A percentile compares a stretch with the other conserved stretches of the same genome.
Evolutionary conservation across 2,329 filamentous ascomycete species (phyloP).

Genomic region (Blastomyces silverae): DNA sequence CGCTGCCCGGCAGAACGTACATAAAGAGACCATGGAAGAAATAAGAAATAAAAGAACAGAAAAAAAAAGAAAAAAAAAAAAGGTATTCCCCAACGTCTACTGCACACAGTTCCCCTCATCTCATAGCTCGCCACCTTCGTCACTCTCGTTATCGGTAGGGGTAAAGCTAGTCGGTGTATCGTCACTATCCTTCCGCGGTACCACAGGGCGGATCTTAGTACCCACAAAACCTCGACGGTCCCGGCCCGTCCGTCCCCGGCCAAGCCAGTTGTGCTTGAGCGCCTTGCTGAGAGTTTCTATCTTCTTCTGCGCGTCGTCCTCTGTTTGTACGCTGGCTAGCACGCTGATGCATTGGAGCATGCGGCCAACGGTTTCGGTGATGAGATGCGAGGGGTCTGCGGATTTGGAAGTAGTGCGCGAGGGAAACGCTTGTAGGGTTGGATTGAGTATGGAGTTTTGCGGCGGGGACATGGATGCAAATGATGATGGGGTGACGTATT

Average conservation of each 20-base stretch:
- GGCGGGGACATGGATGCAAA: conserved; percentile 38
- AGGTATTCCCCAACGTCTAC: neutral
- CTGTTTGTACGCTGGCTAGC: conserved; percentile 65
- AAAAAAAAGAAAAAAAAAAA: neutral
- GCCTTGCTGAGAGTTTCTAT: conserved; percentile 79
- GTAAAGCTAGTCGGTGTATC: conserved; percentile 3
- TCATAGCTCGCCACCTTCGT: neutral
- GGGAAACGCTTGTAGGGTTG: conserved; percentile 4
- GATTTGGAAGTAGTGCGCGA: conserved; percentile 11
- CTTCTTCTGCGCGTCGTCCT: conserved; percentile 66
- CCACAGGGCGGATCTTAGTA: conserved; percentile 42
- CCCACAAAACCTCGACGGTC: conserved; percentile 88
- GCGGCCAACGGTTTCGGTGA: conserved; percentile 88
- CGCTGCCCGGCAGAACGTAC: neutral
- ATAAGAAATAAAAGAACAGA: neutral
- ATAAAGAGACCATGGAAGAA: neutral
- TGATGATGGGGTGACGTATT: conserved; percentile 40
- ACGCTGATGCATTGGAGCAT: conserved; percentile 97
- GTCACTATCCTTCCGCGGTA: conserved; percentile 14
- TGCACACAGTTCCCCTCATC: neutral
- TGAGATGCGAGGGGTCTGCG: conserved; percentile 55
- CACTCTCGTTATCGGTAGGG: neutral
- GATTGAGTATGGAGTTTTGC: conserved; percentile 27
- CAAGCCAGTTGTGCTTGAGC: conserved; percentile 95
- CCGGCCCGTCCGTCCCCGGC: conserved; percentile 77